Evolutionary conservation across 1,284 basidiomycete genomes (phyloP), one percentile per base, ranked within the genome.

Genomic region (Sparassis latifolia): DNA sequence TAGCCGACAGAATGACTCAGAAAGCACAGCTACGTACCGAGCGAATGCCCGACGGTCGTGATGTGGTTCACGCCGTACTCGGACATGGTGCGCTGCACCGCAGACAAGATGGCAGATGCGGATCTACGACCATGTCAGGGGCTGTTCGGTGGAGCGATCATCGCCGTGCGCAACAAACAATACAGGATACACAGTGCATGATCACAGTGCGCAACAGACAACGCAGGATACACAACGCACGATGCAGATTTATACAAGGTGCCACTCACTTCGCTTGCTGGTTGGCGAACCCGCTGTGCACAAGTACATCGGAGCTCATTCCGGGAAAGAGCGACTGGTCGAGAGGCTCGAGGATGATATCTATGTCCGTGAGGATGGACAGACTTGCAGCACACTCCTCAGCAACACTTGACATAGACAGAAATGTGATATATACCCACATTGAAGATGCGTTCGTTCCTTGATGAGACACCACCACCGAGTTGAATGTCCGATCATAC

Each of bases 281-380:
- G 5, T 71, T 62, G 1, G 61, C 66, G 62, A 86, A 88, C 5
- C 84, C 83, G 27, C 59, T 64, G 60, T 87, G 84, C 0, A 78
- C 80, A 53, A 73, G 46, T 27, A 86, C 69, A 4, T 59, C 57
- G 0, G 69, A 65, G 33, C 68, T 60, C 39, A 84, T 48, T 0
- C 79, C 78, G 3, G 82, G 83, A 68, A 88, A 88, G 7, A 84
- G 66, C 0, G 52, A 54, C 4, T 60, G 30, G 48, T 67, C 54
- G 12, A 71, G 57, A 6, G 46, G 49, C 7, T 50, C 56, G 32
- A 56, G 52, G 49, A 66, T 49, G 48, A 70, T 59, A 44, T 68
- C 60, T 3, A 50, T 60, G 48, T 74, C 71, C 10, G 63, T 66
- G 5, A 72, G 47, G 10, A 65, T n/a, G 5, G 68, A 56, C 3